Evolutionary conservation across 2,329 filamentous ascomycete species (phyloP), one percentile per base, ranked within the genome.

Genomic region (Penicillium sp.): DNA sequence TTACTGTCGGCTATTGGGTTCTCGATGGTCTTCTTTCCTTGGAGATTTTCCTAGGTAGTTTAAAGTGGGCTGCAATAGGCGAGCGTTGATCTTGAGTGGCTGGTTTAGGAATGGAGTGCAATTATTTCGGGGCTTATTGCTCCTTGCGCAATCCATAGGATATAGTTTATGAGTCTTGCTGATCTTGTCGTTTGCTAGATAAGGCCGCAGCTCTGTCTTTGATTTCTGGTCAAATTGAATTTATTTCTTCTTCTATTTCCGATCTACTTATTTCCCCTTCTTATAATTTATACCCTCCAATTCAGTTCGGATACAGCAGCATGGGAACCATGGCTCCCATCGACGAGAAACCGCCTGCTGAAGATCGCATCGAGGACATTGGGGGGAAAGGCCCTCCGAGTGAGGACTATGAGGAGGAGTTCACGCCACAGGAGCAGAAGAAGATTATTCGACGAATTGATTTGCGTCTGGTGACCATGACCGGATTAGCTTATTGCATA

Each of bases 361-460:
- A 59, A 6, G 38, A 62, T 36, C 59, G 55, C 35, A 51, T 65
- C 35, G 62, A 65, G 48, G 60, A 65, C 37, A 46, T 65, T 25
- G 55, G 43, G 11, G 51, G 47, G 5, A 37, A 54, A 4, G 41
- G 16, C 1, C 22, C 51, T 33, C 41, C 36, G 8, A 53, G 25
- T 17, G 50, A 54, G 6, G 53, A 55, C 3, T 60, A 62, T 25
- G 59, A 63, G 6, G 59, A 63, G 8, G 62, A 63, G 8, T 65
- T 65, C 19, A 65, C 61, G 5, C 50, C 51, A 1, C 73, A 78
- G 17, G 86, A 93, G 73, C 83, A 88, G 74, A 83, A 78, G 68
- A 81, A 75, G 40, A 89, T 94, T 65, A 84, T 91, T 40, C 79
- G 81, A 53, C 83, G 84, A 12, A 78, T 94, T 62, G 90, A 95